Evolutionary conservation across 129 eudicot species (phyloP), one percentile per base, ranked within the genome.

Genomic region (Arctium lappa): DNA sequence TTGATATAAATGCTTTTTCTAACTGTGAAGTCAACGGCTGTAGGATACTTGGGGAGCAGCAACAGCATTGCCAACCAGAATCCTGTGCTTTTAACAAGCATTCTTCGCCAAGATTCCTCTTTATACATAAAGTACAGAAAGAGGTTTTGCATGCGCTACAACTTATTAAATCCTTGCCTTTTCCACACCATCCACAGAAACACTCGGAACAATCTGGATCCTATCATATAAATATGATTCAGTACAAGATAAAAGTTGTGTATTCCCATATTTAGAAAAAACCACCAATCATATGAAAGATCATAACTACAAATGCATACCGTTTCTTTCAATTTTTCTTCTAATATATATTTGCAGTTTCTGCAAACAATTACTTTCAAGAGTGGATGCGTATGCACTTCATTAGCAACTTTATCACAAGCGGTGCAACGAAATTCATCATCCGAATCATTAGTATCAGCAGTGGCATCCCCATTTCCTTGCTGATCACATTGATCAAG

Each of bases 111-210:
- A 92, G 85, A 80, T 92, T 92, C 90, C 87, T 90, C 83, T 88
- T 86, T 76, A 92, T 76, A 87, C 97, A 92, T 0, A 60, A 37
- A 10, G 81, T 76, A 87, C 97, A 92, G 71, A 92, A 90, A 46
- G 89, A 53, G 16, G 69, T 80, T 82, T 83, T 80, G 79, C 97
- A 92, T 32, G 97, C 89, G 34, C 27, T 86, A 83, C 97, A 92
- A 80, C 73, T 86, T 76, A 89, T 39, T 44, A 92, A 77, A 69
- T 89, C 89, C 77, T 75, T 86, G 37, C 72, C 86, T 42, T 78
- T 36, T 48, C 94, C 97, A 77, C 97, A 92, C 97, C 97, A 92
- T 75, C 84, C 89, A 88, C 97, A 92, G 83, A 85, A 92, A 83
- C 91, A 84, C 85, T 87, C 91, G 1, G 86, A 88, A 85, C 91